Evolutionary conservation across 2,329 filamentous ascomycete genomes (phyloP), one percentile per base, ranked within the genome.

Genomic region (Meredithiella fracta): DNA sequence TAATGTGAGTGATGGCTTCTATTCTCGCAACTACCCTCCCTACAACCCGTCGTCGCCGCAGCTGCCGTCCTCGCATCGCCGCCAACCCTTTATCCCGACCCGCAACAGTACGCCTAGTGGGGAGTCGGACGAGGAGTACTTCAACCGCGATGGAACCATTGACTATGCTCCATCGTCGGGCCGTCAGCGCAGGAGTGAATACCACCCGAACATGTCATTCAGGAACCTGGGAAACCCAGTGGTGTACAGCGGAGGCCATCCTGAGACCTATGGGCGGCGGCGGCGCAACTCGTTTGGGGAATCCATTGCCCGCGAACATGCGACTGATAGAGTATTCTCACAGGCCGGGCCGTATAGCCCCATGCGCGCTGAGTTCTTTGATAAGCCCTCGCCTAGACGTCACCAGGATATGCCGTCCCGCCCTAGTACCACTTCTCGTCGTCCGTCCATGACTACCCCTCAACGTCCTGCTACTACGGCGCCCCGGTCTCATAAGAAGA

Each of bases 71-170:
- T 47, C 68, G 70, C 73, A 70, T 67, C 75, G 76, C 64, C 75
- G 74, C 65, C 70, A 68, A 69, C 79, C 77, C 61, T 76, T 73
- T 69, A 73, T 74, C 69, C 74, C 77, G 71, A 73, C 75, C 71
- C 76, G 75, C 72, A 67, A 75, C 72, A 74, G 76, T 65, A 73
- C 74, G 62, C 71, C 71, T 60, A 72, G 75, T 73, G 77, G 76
- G 72, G 77, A 79, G 69, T 80, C 77, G 70, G 77, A 80, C 74
- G 77, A 79, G 73, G 77, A 80, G 53, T 55, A 52, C 26, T 55
- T 58, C 31, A 55, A 38, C 31, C 56, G 56, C 23, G 56, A 58
- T 47, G 56, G 56, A 11, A 47, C 20, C 31, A 50, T 58, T 14
- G 49, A 47, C 20, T 58, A 58, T 4, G 51, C 53, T 34, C 47